Base-by-base conservation (phyloP, 1,284 basidiomycete species). In the Cerrena zonata region DNA sequence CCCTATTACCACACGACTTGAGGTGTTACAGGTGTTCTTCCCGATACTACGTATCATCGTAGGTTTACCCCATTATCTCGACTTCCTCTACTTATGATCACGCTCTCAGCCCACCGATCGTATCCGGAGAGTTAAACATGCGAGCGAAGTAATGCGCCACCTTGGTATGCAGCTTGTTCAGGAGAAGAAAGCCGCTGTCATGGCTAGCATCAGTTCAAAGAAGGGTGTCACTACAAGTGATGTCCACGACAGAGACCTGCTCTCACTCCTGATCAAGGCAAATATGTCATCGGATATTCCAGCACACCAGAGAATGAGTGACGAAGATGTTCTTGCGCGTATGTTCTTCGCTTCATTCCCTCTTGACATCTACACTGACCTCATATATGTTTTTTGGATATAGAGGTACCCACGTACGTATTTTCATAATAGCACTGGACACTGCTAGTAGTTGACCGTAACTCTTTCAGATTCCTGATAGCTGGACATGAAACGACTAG, bases 401-500 rank as follows among this genome's bases (percentile, higher is more conserved):
- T 56, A 80, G 79, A 81, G 67, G 68, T 82, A 3, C 75, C 79
- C 0, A 81, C 79, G 53, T 52, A 36, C 1, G 55, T 46, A 2
- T 18, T 15, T 7, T 45, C 4, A 26, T 7, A 11, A 12, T 11
- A 27, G 24, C 11, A 19, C 42, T 34, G 22, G 18, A 7, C 10
- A 45, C 25, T 1, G 5, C 10, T 19, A 22, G 5, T 21, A 10
- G 39, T 18, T 27, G n/a, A 19, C 30, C 18, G 15, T 40, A 26
- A 42, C 4, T 37, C 12, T 1, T 37, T 5, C 24, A 61, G 60
- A 0, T 82, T 82, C 65, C 61, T 86, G 1, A 68, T 79, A 3
- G 81, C 82, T 3, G 90, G 90, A 7, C 86, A 91, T 63, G 89
- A 92, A 63, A 92, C 91, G 0, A 73, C 70, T 10, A 55, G 52